Base-by-base conservation (phyloP, 1,139 yeast genomes). In the Hansenula lynferdii region DNA sequence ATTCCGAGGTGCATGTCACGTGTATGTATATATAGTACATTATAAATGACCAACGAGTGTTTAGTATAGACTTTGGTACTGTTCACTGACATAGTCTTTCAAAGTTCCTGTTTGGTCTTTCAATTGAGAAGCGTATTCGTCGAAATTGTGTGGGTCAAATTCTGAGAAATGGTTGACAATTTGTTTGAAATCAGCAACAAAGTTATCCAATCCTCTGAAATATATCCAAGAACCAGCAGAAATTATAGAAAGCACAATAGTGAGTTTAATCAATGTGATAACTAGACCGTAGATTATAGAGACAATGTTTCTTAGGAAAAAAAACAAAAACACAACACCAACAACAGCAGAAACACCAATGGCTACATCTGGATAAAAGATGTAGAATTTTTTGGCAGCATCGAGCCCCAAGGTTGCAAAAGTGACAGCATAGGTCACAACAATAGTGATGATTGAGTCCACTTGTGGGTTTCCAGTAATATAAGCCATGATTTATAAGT, bases 391-490 rank as follows among this genome's bases (percentile, higher is more conserved):
- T 8, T 32, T 35, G 12, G 20, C 15, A n/a, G 36, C 11, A 9
- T 27, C 7, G 7, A 35, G 8, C 1, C 34, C 17, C 6, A 31
- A 20, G 11, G n/a, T 7, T 2, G 35, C 6, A 0, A 40, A 4
- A 1, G 43, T 37, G 12, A 28, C 16, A 1, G 35, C 1, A 2
- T 46, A 31, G 5, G 36, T 35, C 7, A 40, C 26, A 4, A 40
- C 8, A 8, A 43, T 28, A 3, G 49, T 41, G 31, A 51, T 34
- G 19, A 44, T 31, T 28, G 43, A 50, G 28, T 53, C 55, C 1
- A 42, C 43, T 7, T 49, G 39, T 6, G 38, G 33, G 33, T 48
- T 49, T 2, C 56, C 57, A 8, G 55, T 53, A 23, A 42, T 29
- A 35, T 36, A 31, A 22, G 28, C 38, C 42, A 45, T 42, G 3